phyloP scores from a whole-genome alignment of 1,139 yeast genomes.

The Zygoascus sp. region DNA sequence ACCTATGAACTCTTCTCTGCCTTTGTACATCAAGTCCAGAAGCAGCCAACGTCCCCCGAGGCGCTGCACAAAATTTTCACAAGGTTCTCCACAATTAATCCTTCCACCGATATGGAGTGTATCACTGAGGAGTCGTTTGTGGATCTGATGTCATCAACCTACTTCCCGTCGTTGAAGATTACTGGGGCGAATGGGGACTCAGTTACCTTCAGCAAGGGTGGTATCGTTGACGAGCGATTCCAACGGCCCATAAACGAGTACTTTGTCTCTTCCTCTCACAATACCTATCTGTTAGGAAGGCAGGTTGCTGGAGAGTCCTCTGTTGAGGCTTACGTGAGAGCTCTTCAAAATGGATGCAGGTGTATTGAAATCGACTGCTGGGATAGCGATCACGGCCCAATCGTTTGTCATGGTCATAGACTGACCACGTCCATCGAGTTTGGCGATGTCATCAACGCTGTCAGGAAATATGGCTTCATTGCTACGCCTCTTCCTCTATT shows the following conservation, averaged over 20 bases:
- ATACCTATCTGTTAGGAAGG: conserved; percentile 83
- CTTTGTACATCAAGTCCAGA: conserved; percentile 52
- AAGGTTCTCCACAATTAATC: conserved; percentile 37
- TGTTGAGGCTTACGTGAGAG: conserved; percentile 85
- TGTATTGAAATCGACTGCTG: conserved; percentile 93
- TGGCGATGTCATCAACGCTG: conserved; percentile 62
- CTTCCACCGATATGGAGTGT: conserved; percentile 8
- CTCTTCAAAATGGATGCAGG: conserved; percentile 85
- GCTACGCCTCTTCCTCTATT: conserved; percentile 80
- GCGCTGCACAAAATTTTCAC: conserved; percentile 40
- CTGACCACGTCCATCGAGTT: conserved; percentile 72
- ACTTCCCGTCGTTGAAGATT: conserved; percentile 34
- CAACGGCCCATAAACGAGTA: conserved; percentile 73
- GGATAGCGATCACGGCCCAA: conserved; percentile 83
- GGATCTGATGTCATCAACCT: conserved; percentile 50
- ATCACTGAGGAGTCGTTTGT: conserved; percentile 50
- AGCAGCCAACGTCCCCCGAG: conserved; percentile 40
- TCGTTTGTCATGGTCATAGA: conserved; percentile 85
- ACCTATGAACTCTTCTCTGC: conserved; percentile 38
- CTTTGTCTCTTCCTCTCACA: conserved; percentile 88
- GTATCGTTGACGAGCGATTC: conserved; percentile 9
- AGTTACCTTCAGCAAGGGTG: conserved; percentile 24
- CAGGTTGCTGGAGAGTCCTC: conserved; percentile 92
- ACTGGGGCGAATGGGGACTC: conserved; percentile 42
- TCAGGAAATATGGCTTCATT: conserved; percentile 80